Evolutionary conservation across 345 rosid genomes (phyloP).

Genomic region (Adansonia digitata): DNA sequence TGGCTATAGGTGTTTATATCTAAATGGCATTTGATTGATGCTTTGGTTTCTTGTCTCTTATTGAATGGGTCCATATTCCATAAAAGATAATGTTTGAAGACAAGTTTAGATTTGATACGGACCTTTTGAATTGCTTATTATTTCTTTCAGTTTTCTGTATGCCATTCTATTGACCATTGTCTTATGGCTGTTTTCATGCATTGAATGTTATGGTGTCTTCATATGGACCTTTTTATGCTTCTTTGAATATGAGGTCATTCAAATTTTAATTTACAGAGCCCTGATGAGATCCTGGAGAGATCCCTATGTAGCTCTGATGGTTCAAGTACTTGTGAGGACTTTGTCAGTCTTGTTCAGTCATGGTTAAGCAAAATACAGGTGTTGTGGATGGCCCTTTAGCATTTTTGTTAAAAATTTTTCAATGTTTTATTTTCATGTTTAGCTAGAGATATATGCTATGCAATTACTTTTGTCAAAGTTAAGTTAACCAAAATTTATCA

Average conservation of each 20-base stretch:
- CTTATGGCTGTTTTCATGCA: background rate
- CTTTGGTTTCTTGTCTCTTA: background rate
- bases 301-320: conserved; percentile 60
- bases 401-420: background rate
- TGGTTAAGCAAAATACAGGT: conserved; percentile 87
- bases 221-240: background rate
- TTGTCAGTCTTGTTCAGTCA: conserved; percentile 66
- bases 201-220: background rate
- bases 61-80: background rate
- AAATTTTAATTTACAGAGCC: conserved; percentile 46
- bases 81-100: background rate
- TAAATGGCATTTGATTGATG: background rate
- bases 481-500: background rate
- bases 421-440: background rate
- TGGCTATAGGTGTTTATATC: background rate
- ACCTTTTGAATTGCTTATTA: background rate
- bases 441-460: background rate
- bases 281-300: conserved; percentile 75
- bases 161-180: background rate
- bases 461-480: background rate
- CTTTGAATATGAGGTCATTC: conserved; percentile 5
- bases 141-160: background rate
- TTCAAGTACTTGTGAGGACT: conserved; percentile 67
- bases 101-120: background rate
- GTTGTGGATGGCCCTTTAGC: conserved; percentile 7